A percentile compares a stretch with the other conserved stretches of the same genome.
Conservation (phyloP, 192 early-diverging fungal species). For the Coemansia sp. region DNA sequence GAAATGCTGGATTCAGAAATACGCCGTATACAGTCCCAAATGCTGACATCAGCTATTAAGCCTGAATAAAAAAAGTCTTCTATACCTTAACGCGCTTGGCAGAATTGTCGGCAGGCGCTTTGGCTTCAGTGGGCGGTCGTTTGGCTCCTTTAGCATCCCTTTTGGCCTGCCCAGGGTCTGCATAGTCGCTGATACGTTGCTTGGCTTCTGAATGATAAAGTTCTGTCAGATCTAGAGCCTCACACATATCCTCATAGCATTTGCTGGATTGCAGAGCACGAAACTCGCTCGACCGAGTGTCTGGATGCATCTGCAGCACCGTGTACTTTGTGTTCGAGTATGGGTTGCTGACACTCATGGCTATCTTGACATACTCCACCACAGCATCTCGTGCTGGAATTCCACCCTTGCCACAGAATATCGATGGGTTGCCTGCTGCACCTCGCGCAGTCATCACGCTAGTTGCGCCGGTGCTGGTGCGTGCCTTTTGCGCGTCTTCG, state of each 20-base stretch:
- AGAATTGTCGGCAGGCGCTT: not conserved
- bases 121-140: not conserved
- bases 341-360: conserved; percentile 66
- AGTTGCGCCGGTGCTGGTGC: conserved; percentile 59
- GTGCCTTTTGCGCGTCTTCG: conserved; percentile 61
- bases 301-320: conserved; percentile 79
- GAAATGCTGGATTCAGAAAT: too few relatives aligned
- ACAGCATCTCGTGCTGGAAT: conserved; percentile 59
- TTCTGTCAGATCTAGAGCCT: conserved; percentile 38
- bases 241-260: conserved; percentile 57
- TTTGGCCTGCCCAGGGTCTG: conserved; percentile 5
- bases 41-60: not conserved
- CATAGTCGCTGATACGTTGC: conserved; percentile 5
- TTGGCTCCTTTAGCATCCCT: not conserved
- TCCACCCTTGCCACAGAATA: conserved; percentile 70
- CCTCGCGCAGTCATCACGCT: conserved; percentile 91
- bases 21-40: too few relatives aligned
- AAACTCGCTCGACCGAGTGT: conserved; percentile 57
- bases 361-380: conserved; percentile 65
- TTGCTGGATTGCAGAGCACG: conserved; percentile 50
- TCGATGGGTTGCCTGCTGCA: conserved; percentile 81
- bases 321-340: conserved; percentile 91
- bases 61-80: not conserved
- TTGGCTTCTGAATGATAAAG: conserved; percentile 29
- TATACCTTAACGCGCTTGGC: conserved; percentile 1